Evolutionary conservation across 148 eudicot species (phyloP).

Genomic region (Simmondsia chinensis): DNA sequence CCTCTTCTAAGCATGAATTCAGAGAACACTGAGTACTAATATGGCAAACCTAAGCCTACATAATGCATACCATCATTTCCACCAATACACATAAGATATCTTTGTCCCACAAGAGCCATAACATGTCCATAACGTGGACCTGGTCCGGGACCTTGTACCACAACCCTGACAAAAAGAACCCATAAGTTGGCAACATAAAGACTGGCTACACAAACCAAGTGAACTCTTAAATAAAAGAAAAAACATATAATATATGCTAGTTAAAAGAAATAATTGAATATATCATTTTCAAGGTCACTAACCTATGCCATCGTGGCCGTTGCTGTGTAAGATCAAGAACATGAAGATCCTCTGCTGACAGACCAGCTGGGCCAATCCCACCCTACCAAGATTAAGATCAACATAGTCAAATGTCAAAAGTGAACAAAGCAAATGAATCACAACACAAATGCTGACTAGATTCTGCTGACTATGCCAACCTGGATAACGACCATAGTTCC

Average conservation of each 20-base stretch:
- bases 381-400: conserved; percentile 35
- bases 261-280: neutral
- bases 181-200: conserved; percentile 8
- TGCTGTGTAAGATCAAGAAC: conserved; percentile 96
- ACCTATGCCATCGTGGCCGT: conserved; percentile 99
- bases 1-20: neutral
- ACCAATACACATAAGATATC: conserved; percentile 99
- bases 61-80: conserved; percentile 85
- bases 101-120: conserved; percentile 98
- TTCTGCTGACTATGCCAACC: conserved; percentile 31
- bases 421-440: conserved; percentile 1
- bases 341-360: conserved; percentile 98
- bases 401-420: conserved; percentile 1
- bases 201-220: no score
- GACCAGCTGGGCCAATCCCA: conserved; percentile 99
- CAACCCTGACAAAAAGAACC: conserved; percentile 54
- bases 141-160: conserved; percentile 98
- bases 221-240: no score
- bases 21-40: no score
- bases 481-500: conserved; percentile 98
- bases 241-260: no score
- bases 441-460: neutral
- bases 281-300: conserved; percentile 16
- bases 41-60: neutral
- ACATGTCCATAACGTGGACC: conserved; percentile 99